phyloP scores from a whole-genome alignment of 371 early-diverging fungal genomes.

The Cladochytrium tenue region DNA sequence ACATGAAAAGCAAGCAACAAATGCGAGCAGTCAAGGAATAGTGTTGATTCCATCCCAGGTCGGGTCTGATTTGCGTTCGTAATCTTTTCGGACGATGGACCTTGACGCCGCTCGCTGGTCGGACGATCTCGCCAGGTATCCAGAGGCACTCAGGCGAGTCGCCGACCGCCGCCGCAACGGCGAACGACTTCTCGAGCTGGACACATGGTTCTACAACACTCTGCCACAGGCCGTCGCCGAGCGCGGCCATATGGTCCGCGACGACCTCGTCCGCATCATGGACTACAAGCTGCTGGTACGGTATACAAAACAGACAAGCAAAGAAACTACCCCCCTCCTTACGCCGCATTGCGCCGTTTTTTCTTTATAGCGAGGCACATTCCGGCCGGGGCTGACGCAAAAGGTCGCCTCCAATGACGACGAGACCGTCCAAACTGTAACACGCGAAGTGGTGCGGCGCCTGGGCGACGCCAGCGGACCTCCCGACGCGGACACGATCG shows the following conservation, averaged over 20 bases:
- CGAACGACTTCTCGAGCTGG: neutral
- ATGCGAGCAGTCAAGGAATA: no score
- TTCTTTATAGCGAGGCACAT: neutral
- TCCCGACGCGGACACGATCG: neutral
- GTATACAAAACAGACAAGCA: neutral
- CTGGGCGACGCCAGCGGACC: neutral
- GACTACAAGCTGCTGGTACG: neutral
- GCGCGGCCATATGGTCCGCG: neutral
- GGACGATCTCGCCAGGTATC: no score
- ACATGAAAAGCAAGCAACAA: no score
- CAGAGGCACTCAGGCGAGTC: no score
- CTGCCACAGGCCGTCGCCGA: neutral
- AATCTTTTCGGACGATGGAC: no score
- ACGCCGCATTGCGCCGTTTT: neutral
- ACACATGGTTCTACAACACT: neutral
- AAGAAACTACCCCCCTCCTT: neutral
- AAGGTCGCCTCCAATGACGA: slow-evolving; percentile 1
- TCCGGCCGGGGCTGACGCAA: neutral
- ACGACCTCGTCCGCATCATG: neutral
- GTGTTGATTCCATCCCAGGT: no score
- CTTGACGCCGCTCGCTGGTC: no score
- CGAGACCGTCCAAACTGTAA: neutral
- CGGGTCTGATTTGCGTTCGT: no score
- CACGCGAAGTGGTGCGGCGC: neutral
- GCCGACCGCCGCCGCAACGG: no score